Conservation (phyloP, 2,329 filamentous ascomycete genomes). For the Colletotrichum plurivorum region DNA sequence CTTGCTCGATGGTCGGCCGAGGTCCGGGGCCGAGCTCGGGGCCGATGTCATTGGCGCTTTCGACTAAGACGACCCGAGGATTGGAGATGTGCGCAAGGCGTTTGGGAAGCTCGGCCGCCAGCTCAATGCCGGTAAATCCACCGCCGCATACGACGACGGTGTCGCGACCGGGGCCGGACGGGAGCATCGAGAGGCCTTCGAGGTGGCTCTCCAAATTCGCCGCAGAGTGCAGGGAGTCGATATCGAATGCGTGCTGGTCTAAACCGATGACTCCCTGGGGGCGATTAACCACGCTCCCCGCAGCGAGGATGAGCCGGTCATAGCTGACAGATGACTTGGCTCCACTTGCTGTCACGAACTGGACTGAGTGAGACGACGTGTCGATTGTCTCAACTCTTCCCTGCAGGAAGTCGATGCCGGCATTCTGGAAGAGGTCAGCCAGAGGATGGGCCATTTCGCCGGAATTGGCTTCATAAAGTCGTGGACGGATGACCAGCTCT, state of each 20-base stretch:
- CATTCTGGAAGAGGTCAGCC: constrained; percentile 45
- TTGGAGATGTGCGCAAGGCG: constrained; percentile 45
- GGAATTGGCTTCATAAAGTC: constrained; percentile 52
- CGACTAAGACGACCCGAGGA: constrained; percentile 47
- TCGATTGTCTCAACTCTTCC: constrained; percentile 45
- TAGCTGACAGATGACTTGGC: constrained; percentile 44
- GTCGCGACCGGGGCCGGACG: constrained; percentile 46
- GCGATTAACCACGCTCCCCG: constrained; percentile 50
- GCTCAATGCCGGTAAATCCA: constrained; percentile 54
- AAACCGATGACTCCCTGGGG: constrained; percentile 50
- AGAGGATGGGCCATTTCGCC: constrained; percentile 44
- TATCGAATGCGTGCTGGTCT: constrained; percentile 50
- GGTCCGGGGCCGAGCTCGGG: constrained; percentile 51
- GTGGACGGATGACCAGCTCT: constrained; percentile 49
- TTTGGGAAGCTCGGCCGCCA: constrained; percentile 48
- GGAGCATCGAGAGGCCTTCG: constrained; percentile 42
- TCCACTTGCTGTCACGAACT: constrained; percentile 30
- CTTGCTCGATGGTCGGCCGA: constrained; percentile 50
- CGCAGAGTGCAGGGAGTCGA: constrained; percentile 49
- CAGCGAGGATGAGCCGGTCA: constrained; percentile 53
- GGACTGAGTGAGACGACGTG: constrained; percentile 40
- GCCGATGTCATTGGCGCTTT: constrained; percentile 46
- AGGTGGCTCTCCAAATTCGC: constrained; percentile 49
- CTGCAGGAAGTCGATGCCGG: constrained; percentile 46
- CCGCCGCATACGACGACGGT: constrained; percentile 53